A percentile compares a stretch with the other conserved stretches of the same genome.
Evolutionary conservation across 805 yeast genomes (phyloP).

Genomic region (Zygoascus biomembranicola): DNA sequence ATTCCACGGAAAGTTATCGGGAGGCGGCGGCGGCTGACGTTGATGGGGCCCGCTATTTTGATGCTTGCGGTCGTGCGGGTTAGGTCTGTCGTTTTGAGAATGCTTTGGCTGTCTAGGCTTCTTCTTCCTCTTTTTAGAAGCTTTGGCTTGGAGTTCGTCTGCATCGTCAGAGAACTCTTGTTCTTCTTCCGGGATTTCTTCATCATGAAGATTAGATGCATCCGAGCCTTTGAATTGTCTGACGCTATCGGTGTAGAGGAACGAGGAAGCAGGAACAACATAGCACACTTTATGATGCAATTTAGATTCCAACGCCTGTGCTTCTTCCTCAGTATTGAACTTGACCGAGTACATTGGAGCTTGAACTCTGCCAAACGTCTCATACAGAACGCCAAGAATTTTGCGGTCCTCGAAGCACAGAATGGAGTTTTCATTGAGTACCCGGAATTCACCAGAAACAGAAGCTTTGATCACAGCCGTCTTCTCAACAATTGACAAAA

Average conservation of each 20-base stretch:
- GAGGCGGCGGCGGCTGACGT: not conserved
- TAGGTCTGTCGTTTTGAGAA: not conserved
- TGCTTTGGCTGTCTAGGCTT: constrained; percentile 28
- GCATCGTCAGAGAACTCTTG: constrained; percentile 96
- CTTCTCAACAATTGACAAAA: constrained; percentile 61
- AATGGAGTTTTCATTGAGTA: constrained; percentile 65
- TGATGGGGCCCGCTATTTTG: too few species aligned
- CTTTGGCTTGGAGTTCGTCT: constrained; percentile 65
- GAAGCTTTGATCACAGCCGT: constrained; percentile 65
- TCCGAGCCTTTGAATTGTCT: constrained; percentile 77
- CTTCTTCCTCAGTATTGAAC: constrained; percentile 44
- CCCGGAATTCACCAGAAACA: constrained; percentile 75
- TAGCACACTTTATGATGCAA: constrained; percentile 58
- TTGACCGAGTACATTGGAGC: constrained; percentile 74
- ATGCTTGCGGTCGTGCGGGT: not conserved
- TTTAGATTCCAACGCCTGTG: constrained; percentile 37
- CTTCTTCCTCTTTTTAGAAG: constrained; percentile 52
- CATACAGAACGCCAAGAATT: constrained; percentile 70
- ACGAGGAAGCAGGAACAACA: constrained; percentile 74
- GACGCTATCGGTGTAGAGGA: constrained; percentile 65
- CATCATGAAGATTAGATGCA: constrained; percentile 92
- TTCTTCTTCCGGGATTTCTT: constrained; percentile 86
- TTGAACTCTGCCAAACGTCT: constrained; percentile 82
- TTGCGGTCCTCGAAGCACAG: constrained; percentile 67
- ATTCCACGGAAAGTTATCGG: not conserved